Percentiles rank a stretch among this genome's conserved stretches.
Conservation (phyloP, 495 filamentous ascomycete species). For the Penicillium manginii region DNA sequence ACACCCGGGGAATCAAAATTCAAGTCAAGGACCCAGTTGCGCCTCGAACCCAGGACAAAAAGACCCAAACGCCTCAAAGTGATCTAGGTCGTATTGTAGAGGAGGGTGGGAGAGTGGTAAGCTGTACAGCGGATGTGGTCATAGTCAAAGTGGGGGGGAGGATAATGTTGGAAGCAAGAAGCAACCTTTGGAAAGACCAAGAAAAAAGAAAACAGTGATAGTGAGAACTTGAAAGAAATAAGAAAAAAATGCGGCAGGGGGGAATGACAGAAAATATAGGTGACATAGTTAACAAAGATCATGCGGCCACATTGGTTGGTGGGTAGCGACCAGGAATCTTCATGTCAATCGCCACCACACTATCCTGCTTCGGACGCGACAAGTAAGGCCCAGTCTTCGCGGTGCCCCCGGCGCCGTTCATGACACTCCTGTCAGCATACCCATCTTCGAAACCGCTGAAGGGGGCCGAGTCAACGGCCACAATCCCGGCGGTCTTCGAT, state of each 20-base stretch:
- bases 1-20: constrained; percentile 20
- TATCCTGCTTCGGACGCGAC: constrained; percentile 32
- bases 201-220: constrained; percentile 10
- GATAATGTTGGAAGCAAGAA: constrained; percentile 11
- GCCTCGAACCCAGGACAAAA: constrained; percentile 21
- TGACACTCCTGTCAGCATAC: not conserved
- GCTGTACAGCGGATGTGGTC: constrained; percentile 4
- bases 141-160: constrained; percentile 7
- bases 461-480: constrained; percentile 3
- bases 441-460: constrained; percentile 11
- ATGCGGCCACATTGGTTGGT: constrained; percentile 38
- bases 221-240: too few species aligned
- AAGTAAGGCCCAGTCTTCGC: constrained; percentile 14
- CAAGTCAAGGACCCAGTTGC: constrained; percentile 11
- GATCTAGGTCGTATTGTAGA: constrained; percentile 14
- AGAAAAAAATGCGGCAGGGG: constrained; percentile 14
- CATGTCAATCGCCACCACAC: constrained; percentile 37
- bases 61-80: constrained; percentile 22
- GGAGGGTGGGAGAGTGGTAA: constrained; percentile 7
- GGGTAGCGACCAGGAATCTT: constrained; percentile 47
- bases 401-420: not conserved
- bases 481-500: constrained; percentile 1
- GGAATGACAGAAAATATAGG: not conserved
- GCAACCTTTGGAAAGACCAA: constrained; percentile 7
- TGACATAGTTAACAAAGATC: constrained; percentile 7